A percentile compares a stretch with the other conserved stretches of the same genome.
These are phyloP conservation scores for Cyberlindnera xylosilytica DNA, from an alignment of 805 yeast genomes.

Conservation along the genomic window DNA sequence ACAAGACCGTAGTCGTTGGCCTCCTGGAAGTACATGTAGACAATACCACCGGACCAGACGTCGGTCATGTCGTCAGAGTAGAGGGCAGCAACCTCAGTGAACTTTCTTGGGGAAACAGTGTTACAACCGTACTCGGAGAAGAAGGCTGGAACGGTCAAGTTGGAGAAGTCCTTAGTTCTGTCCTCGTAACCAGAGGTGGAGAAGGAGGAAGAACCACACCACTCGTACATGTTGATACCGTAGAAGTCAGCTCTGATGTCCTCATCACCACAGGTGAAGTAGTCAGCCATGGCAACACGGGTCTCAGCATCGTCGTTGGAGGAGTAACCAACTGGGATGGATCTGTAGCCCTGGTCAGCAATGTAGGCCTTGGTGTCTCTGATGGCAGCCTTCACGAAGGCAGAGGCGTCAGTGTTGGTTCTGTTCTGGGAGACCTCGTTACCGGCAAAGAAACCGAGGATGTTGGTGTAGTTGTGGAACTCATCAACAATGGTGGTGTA, in stretches of 20 bases:
- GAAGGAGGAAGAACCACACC: conserved; percentile 73
- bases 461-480: conserved; percentile 66
- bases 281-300: conserved; percentile 67
- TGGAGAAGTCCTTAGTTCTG: conserved; percentile 60
- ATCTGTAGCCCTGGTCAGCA: conserved; percentile 55
- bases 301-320: conserved; percentile 71
- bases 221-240: conserved; percentile 87
- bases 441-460: conserved; percentile 83
- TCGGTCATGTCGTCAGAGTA: conserved; percentile 70
- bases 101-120: conserved; percentile 62
- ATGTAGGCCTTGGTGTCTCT: conserved; percentile 76
- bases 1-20: conserved; percentile 75
- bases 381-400: conserved; percentile 79
- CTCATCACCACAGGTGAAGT: conserved; percentile 70
- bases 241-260: conserved; percentile 73
- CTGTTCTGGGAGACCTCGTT: conserved; percentile 74
- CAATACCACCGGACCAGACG: conserved; percentile 90
- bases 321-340: conserved; percentile 79
- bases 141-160: conserved; percentile 69
- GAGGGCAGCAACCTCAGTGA: conserved; percentile 66
- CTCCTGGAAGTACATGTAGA: conserved; percentile 81
- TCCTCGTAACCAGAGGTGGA: conserved; percentile 59
- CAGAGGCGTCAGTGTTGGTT: conserved; percentile 69
- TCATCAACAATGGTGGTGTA: conserved; percentile 67
- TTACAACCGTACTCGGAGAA: conserved; percentile 87